phyloP scores from a whole-genome alignment of 306 rosid species.

The Dicorynia guianensis region DNA sequence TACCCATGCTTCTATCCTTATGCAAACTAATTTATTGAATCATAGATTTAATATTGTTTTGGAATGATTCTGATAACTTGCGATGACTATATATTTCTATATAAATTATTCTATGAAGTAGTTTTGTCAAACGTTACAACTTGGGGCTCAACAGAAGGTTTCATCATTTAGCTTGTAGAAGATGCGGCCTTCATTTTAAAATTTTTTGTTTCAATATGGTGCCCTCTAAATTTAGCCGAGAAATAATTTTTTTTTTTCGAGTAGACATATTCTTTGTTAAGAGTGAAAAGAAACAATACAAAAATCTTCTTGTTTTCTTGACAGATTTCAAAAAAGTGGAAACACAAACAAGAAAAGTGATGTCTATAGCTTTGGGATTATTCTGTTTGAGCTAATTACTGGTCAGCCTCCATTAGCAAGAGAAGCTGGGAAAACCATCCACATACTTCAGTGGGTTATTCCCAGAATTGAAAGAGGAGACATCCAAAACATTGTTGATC shows the following conservation, averaged over 20 bases:
- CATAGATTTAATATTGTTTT: too few species aligned
- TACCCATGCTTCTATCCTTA: too few species aligned
- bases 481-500: slow-evolving; percentile 37
- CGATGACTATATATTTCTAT: too few species aligned
- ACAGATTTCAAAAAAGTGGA: slow-evolving; percentile 33
- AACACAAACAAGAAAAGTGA: slow-evolving; percentile 36
- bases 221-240: neutral
- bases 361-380: slow-evolving; percentile 48
- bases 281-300: neutral
- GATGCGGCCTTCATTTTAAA: too few species aligned
- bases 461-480: slow-evolving; percentile 40
- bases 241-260: too few species aligned
- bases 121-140: too few species aligned
- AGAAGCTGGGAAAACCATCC: neutral
- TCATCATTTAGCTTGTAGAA: too few species aligned
- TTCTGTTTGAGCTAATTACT: slow-evolving; percentile 49
- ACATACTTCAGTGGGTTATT: slow-evolving; percentile 42
- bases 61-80: too few species aligned
- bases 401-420: slow-evolving; percentile 25
- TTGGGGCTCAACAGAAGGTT: too few species aligned
- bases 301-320: neutral
- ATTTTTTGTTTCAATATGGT: too few species aligned
- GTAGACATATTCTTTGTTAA: neutral
- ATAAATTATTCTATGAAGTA: too few species aligned
- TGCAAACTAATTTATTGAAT: too few species aligned